These are phyloP conservation scores for Mucor piriformis DNA, from an alignment of 371 early-diverging fungal species.

Conservation along the genomic window DNA sequence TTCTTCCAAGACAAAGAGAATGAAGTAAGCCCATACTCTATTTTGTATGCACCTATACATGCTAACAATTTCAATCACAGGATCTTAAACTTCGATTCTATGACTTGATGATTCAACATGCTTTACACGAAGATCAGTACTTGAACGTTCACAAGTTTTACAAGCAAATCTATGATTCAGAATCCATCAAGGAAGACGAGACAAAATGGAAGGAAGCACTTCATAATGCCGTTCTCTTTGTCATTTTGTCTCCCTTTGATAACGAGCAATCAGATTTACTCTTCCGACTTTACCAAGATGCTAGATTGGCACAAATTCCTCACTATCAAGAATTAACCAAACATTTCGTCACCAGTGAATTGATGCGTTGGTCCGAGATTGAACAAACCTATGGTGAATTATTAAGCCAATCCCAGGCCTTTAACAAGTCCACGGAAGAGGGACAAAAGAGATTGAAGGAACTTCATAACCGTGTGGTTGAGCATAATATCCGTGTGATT, in stretches of 20 bases:
- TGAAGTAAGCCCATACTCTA: slow-evolving; percentile 54
- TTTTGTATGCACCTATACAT: background rate
- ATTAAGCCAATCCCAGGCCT: slow-evolving; percentile 69
- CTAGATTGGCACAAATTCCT: slow-evolving; percentile 74
- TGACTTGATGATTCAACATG: slow-evolving; percentile 93
- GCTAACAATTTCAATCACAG: slow-evolving; percentile 32
- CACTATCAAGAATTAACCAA: slow-evolving; percentile 76
- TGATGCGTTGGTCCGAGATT: slow-evolving; percentile 94
- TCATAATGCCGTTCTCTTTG: slow-evolving; percentile 80
- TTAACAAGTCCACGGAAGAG: slow-evolving; percentile 72
- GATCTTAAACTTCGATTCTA: slow-evolving; percentile 95
- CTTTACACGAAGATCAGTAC: slow-evolving; percentile 88
- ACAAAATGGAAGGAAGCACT: slow-evolving; percentile 80
- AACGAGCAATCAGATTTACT: slow-evolving; percentile 95
- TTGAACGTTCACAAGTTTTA: slow-evolving; percentile 92
- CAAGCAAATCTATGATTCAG: slow-evolving; percentile 87
- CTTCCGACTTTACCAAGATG: slow-evolving; percentile 80
- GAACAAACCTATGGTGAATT: slow-evolving; percentile 82
- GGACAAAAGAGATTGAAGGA: slow-evolving; percentile 82
- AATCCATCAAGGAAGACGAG: slow-evolving; percentile 77
- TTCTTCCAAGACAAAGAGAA: slow-evolving; percentile 87
- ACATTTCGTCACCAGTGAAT: slow-evolving; percentile 87
- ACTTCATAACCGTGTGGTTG: slow-evolving; percentile 92
- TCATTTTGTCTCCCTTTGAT: slow-evolving; percentile 90
- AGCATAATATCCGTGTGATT: slow-evolving; percentile 97